Evolutionary conservation across 495 filamentous ascomycete genomes (phyloP), one percentile per base, ranked within the genome.

Genomic region (Penicillium cinerascens): DNA sequence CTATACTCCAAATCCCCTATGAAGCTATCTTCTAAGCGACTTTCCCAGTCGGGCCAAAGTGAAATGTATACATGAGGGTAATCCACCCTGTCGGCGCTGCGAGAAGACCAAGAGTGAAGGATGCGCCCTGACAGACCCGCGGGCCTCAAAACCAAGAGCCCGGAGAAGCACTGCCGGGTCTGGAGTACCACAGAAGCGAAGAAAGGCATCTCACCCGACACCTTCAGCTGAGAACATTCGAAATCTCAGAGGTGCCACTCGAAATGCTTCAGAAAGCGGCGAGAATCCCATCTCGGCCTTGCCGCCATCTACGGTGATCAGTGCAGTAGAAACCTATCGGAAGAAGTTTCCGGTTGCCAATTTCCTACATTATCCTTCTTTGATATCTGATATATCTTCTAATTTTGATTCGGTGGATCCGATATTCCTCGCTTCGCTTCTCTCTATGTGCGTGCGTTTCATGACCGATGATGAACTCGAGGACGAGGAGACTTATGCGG

Each of bases 301-400:
- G 6, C 50, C 70, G 6, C 22, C 65, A 10, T 55, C 70, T 15
- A 69, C 54, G 7, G 51, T 76, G 21, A 70, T 76, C 57, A 65
- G 55, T 23, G 72, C 72, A 2, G 65, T 70, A 18, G 71, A 76
- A 39, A 64, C 64, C 16, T 76, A 76, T 42, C 60, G 72, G 41
- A 73, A 69, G 46, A 73, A 72, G 42, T 76, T 74, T 45, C 72
- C 72, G 15, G 64, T 74, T 11, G 56, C 69, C 11, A 76, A 76
- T 41, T 76, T 76, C 40, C 61, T 76, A 4, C 72, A 76, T 39
- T 76, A 76, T 42, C 72, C 72, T 2, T 72, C 72, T 4, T 49
- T 76, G 20, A 73, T 76, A 8, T 63, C 69, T 0, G 70, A 76
- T n/a, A 54, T 76, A 15, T 74, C 72, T 1, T 54, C 65, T 9